Evolutionary conservation across 768 basidiomycete genomes (phyloP).

Genomic region (Tephrocybe sp.): DNA sequence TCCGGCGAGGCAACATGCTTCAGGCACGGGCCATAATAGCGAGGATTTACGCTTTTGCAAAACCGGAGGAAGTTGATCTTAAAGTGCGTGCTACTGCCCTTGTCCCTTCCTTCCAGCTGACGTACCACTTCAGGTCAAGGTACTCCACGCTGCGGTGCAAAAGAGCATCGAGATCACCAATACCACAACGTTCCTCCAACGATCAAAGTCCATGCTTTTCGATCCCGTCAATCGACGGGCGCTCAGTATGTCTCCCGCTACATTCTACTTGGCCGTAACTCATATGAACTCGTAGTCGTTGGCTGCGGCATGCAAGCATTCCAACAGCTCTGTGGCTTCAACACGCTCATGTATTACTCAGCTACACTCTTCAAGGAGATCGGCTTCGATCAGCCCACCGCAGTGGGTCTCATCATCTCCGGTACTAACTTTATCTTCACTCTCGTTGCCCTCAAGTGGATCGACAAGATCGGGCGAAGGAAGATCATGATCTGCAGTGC

Average conservation of each 20-base stretch:
- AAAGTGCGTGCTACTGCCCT: conserved; percentile 40
- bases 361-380: conserved; percentile 80
- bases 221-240: conserved; percentile 66
- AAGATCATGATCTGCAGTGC: conserved; percentile 22
- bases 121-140: conserved; percentile 43
- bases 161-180: conserved; percentile 62
- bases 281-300: conserved; percentile 46
- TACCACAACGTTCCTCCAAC: conserved; percentile 59
- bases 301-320: conserved; percentile 81
- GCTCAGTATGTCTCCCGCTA: conserved; percentile 54
- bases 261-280: background rate
- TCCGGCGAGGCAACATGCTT: conserved; percentile 52
- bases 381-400: conserved; percentile 81
- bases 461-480: conserved; percentile 19
- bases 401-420: conserved; percentile 76
- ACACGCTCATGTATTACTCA: conserved; percentile 75
- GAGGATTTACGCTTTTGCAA: conserved; percentile 71
- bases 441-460: conserved; percentile 12
- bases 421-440: conserved; percentile 52
- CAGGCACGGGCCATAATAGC: conserved; percentile 55
- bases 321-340: conserved; percentile 85
- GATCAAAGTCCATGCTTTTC: conserved; percentile 53
- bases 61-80: conserved; percentile 60
- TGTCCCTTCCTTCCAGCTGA: background rate
- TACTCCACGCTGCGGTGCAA: conserved; percentile 59